Evolutionary conservation across 192 early-diverging fungal genomes (phyloP), one percentile per base, ranked within the genome.

Genomic region (Backusella morwellensis): DNA sequence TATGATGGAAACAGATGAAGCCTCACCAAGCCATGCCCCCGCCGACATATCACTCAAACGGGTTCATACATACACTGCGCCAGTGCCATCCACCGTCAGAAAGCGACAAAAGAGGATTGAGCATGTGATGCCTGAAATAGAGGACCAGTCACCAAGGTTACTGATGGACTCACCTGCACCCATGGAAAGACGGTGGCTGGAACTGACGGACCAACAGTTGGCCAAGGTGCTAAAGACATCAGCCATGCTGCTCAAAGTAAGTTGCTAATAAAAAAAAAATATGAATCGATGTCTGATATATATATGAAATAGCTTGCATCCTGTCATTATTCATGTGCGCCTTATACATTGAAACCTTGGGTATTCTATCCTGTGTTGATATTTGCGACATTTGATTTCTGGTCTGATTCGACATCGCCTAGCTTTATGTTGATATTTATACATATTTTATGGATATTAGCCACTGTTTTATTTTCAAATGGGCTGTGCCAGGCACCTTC

Each of bases 361-460:
- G 66, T 77, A 21, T 35, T 85, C 17, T 87, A 84, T 50, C 80
- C 84, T 2, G 35, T 82, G 6, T 36, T 85, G 19, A 32, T 81
- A 12, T 72, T 87, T n/a, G 86, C 84, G 1, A 38, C 77, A 9
- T 36, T 85, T 9, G 86, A 85, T 36, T 75, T 87, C 32, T 83
- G 74, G 70, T 70, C 59, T 73, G 56, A 75, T 21, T 21, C 32
- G 17, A 32, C 47, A 23, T 75, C 80, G 2, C 80, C 75, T 1
- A 82, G 76, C 32, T 59, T 78, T 3, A 38, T 56, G 5, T 50
- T 82, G 11, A 23, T 78, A 17, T 34, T 70, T 40, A 8, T 75
- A n/a, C 80, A 82, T 71, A 21, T 82, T 12, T 35, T 47, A 19
- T 82, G 80, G 80, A 54, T 82, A 0, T 66, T 77, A 32, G 34